Conservation (phyloP, 768 basidiomycete genomes). For the Boletus rex-veris region DNA sequence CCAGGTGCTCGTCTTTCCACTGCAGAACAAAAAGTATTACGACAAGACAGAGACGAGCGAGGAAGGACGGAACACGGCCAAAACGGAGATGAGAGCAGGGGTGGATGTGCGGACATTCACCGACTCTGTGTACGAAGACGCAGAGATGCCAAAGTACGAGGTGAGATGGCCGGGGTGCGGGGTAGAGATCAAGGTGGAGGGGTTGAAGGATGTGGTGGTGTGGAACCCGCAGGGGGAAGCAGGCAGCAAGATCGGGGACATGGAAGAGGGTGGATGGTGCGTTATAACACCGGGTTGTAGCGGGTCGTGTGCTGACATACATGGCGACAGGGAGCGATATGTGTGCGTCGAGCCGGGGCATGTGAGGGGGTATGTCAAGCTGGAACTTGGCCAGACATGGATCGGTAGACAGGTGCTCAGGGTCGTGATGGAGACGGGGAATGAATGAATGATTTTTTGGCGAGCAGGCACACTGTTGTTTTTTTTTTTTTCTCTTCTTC, state of each 20-base stretch:
- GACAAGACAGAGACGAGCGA: slow-evolving; percentile 76
- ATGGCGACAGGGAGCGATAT: slow-evolving; percentile 63
- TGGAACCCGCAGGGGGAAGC: slow-evolving; percentile 85
- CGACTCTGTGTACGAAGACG: slow-evolving; percentile 76
- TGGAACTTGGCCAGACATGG: slow-evolving; percentile 70
- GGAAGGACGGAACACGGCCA: slow-evolving; percentile 44
- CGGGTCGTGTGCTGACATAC: neutral
- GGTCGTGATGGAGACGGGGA: slow-evolving; percentile 24
- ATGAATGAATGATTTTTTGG: neutral
- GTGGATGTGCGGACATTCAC: slow-evolving; percentile 69
- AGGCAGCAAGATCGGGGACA: slow-evolving; percentile 77
- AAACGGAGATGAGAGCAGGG: slow-evolving; percentile 54
- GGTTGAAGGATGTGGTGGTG: slow-evolving; percentile 78
- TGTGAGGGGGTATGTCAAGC: slow-evolving; percentile 65
- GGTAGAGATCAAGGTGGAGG: slow-evolving; percentile 47
- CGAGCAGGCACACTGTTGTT: neutral
- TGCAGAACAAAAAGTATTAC: slow-evolving; percentile 62
- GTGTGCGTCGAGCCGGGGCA: slow-evolving; percentile 91
- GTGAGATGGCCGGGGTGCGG: slow-evolving; percentile 59
- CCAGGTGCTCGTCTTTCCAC: slow-evolving; percentile 56
- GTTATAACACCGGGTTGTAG: neutral
- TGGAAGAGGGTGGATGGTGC: slow-evolving; percentile 88
- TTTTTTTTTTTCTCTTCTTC: neutral
- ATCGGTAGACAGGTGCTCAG: slow-evolving; percentile 69
- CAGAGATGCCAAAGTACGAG: slow-evolving; percentile 42